Base-by-base conservation (phyloP, 2,329 filamentous ascomycete genomes). In the Ophioceras dolichostomum region DNA sequence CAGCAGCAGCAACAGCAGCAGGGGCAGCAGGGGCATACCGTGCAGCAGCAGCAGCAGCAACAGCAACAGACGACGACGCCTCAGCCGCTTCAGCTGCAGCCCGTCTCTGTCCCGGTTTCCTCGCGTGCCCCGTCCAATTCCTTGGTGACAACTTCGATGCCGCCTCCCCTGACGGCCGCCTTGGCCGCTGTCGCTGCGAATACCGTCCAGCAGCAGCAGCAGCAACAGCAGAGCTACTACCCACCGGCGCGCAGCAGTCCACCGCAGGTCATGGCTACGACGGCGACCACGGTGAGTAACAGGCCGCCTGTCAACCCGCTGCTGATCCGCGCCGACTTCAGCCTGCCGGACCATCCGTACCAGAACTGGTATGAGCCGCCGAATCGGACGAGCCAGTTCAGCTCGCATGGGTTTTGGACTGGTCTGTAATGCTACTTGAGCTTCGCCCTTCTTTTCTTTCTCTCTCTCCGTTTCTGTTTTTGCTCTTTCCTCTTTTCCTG, bases 311-410 rank as follows among this genome's bases (percentile, higher is more conserved):
- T 79, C 5, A 89, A 89, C 49, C 84, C 84, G 2, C 58, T 89
- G 28, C 69, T 79, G 46, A 75, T 73, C 18, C 43, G 48, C 33
- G 83, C 83, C 1, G 83, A 91, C 51, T 91, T 91, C 54, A 79
- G 68, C 18, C 65, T 80, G 47, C 79, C 83, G 4, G 79, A 85
- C 45, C 83, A 88, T 57, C 84, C 86, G 1, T 93, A 91, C 51
- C 79, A 85, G 51, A 76, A 78, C 36, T 79, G 79, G 58, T 93
- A 89, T 49, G 78, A 86, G 43, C 79, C 83, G 26, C 82, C 83
- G 2, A 81, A 71, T 18, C 41, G 45, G 19, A 38, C 43, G 17
- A 39, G 32, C 4, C 20, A 39, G 13, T 45, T 41, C 12, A 37
- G 33, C 17, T 34, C 38, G 4, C 37, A 40, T 10, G 32, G 40